Base-by-base conservation (phyloP, 108 stramenopile species). In the Pseudonitzschia delicatissima region DNA sequence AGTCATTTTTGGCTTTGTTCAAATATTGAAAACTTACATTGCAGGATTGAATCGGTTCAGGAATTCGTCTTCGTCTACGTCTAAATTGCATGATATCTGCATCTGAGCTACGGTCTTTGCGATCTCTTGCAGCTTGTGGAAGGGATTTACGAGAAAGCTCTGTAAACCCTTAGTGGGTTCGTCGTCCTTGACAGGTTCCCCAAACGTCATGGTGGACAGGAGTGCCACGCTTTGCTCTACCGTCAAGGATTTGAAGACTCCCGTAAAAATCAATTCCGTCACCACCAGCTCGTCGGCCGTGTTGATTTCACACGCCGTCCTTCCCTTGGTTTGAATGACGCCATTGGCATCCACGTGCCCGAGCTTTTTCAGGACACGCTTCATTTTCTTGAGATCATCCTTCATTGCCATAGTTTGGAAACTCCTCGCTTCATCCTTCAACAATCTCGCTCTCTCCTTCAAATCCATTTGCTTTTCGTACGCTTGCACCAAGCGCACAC, bases 251-350 rank as follows among this genome's bases (percentile, higher is more conserved):
- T 95, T 97, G 86, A 99, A 98, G 2, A 94, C 81, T 40, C 98
- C 98, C 6, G 77, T 87, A 81, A 99, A 97, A 13, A 99, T 85
- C 17, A 99, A 68, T 74, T 99, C 98, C 2, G 96, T 96, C 17
- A 97, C 88, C 18, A 99, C 92, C 29, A 99, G 85, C 76, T 98
- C 99, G 67, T 99, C 87, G 21, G 93, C 94, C 4, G 98, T 97
- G 69, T 97, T 98, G 68, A 99, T 83, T 77, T 99, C 99, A 66
- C 97, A 98, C 6, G 97, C 98, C n/a, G 96, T 93, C 36, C 97
- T 76, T 21, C 99, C 99, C 73, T 99, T 99, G 18, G 96, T 90
- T 70, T 96, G 93, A 61, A 99, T 94, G 45, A 99, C 96, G 6
- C 90, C 96, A 13, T 93, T 83, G 33, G 80, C 77, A 74, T 97